A percentile compares a stretch with the other conserved stretches of the same genome.
phyloP scores from a whole-genome alignment of 1,284 basidiomycete genomes.

The Austroboletus novae-zelandiae region DNA sequence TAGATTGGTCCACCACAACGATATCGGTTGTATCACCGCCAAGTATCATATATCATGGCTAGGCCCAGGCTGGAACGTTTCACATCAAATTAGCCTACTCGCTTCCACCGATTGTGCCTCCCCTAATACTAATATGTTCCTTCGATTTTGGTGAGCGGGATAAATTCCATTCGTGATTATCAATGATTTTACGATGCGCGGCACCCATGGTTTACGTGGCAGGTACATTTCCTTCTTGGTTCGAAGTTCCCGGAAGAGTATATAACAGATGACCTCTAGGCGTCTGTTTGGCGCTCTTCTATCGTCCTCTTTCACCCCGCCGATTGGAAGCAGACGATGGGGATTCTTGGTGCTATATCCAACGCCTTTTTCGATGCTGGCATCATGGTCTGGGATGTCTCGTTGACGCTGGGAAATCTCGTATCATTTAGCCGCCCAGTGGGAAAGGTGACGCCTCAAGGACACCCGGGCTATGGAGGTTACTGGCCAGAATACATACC shows the following conservation, averaged over 20 bases:
- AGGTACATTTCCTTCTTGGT: neutral
- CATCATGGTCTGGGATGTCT: conserved; percentile 53
- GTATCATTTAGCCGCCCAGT: conserved; percentile 47
- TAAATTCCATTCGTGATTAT: neutral
- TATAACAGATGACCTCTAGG: neutral
- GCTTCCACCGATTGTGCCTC: neutral
- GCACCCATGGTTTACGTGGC: neutral
- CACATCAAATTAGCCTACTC: too few relatives aligned
- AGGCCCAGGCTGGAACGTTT: too few relatives aligned
- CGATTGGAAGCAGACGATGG: conserved; percentile 10
- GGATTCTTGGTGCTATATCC: conserved; percentile 23
- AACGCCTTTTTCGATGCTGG: conserved; percentile 32
- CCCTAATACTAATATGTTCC: neutral
- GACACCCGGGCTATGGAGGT: conserved; percentile 59
- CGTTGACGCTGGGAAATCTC: conserved; percentile 54
- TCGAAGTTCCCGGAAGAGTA: neutral
- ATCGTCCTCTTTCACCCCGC: neutral
- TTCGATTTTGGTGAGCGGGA: neutral
- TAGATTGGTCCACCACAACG: too few relatives aligned
- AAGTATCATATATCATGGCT: too few relatives aligned
- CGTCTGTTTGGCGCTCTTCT: neutral
- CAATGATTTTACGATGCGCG: neutral
- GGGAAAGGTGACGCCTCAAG: conserved; percentile 54
- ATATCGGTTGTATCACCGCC: too few relatives aligned
- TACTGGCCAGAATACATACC: conserved; percentile 66